These are phyloP conservation scores for Diplocarpon mali DNA, from an alignment of 2,329 filamentous ascomycete species.

Conservation along the genomic window DNA sequence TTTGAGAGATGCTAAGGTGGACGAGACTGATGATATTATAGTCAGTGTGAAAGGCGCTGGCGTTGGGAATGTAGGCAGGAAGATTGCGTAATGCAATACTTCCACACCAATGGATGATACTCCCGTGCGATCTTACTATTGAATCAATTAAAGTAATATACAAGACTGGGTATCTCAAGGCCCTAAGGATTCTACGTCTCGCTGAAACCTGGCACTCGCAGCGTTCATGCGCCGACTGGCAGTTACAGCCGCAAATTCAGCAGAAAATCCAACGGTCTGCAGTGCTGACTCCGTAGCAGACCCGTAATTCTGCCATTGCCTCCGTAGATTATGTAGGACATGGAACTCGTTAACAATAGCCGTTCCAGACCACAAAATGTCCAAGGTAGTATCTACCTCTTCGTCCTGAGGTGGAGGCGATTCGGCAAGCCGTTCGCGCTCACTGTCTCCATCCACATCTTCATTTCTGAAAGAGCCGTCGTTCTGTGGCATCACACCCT, in stretches of 20 bases:
- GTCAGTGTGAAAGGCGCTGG: conserved; percentile 87
- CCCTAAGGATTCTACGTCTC: conserved; percentile 10
- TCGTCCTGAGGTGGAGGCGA: conserved; percentile 10
- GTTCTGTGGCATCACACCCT: conserved; percentile 10
- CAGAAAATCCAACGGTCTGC: conserved; percentile 23
- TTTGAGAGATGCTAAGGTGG: conserved; percentile 59
- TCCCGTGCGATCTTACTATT: not conserved
- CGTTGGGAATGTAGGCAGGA: conserved; percentile 89
- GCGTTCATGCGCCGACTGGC: conserved; percentile 22
- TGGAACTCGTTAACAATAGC: conserved; percentile 26
- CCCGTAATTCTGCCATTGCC: conserved; percentile 24
- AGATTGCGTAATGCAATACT: conserved; percentile 49
- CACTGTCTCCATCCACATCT: conserved; percentile 9
- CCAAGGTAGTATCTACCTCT: conserved; percentile 19
- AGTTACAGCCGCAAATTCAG: conserved; percentile 20
- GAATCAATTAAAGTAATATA: conserved; percentile 4
- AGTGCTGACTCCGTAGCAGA: conserved; percentile 20
- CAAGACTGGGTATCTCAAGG: conserved; percentile 5
- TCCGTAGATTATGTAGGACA: conserved; percentile 24
- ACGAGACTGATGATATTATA: conserved; percentile 45
- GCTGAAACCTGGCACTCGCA: conserved; percentile 19
- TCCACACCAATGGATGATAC: not conserved
- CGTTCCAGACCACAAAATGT: conserved; percentile 26
- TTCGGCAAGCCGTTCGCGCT: conserved; percentile 19
- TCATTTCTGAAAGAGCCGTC: conserved; percentile 3